Evolutionary conservation across 768 basidiomycete genomes (phyloP).

Genomic region (Leccinellum albellum): DNA sequence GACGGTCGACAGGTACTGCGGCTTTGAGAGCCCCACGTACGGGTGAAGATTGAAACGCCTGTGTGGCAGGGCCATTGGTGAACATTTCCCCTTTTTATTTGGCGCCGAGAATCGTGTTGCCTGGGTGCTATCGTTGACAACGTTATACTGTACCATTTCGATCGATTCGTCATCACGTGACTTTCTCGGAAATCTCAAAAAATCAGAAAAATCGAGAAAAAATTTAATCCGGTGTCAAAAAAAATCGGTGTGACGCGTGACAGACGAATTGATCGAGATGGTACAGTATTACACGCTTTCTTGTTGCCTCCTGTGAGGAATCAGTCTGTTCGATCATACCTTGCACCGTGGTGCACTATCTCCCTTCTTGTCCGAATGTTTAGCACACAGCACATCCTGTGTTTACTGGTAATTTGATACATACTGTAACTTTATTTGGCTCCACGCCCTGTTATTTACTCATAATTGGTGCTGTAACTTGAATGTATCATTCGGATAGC

Average conservation of each 20-base stretch:
- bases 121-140: neutral
- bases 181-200: too few relatives aligned
- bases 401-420: conserved; percentile 3
- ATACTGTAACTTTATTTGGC: neutral
- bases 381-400: conserved; percentile 5
- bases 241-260: too few relatives aligned
- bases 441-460: neutral
- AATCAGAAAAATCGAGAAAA: too few relatives aligned
- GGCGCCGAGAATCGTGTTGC: neutral
- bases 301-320: conserved; percentile 2
- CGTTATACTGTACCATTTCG: too few relatives aligned
- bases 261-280: too few relatives aligned
- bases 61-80: neutral
- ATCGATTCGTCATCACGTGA: too few relatives aligned
- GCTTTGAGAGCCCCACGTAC: conserved; percentile 9
- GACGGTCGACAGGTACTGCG: conserved; percentile 24
- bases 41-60: conserved; percentile 1
- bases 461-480: neutral
- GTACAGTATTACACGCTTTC: too few relatives aligned
- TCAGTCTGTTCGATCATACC: conserved; percentile 8
- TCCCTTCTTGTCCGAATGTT: conserved; percentile 1
- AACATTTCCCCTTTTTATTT: neutral
- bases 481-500: too few relatives aligned
- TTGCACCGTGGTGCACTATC: conserved; percentile 4
- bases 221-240: too few relatives aligned